Conservation (phyloP, 2,329 filamentous ascomycete species). For the Gyromitra esculenta region DNA sequence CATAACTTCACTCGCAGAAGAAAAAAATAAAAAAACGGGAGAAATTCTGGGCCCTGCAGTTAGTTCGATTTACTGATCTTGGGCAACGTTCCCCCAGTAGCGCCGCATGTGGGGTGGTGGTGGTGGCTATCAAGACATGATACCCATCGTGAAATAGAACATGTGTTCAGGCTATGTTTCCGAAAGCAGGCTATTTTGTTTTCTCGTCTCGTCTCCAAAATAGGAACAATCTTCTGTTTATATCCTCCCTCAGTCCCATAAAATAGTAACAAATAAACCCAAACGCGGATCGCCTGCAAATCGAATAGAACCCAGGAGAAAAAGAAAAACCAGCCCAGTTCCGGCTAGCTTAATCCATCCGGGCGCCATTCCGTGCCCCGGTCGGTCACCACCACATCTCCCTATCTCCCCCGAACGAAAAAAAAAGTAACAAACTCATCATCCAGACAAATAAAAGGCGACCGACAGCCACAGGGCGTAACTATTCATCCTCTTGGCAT, state of each 20-base stretch:
- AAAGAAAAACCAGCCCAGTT: constrained; percentile 14
- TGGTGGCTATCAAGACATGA: constrained; percentile 22
- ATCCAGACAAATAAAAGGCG: constrained; percentile 11
- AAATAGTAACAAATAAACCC: constrained; percentile 44
- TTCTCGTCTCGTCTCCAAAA: constrained; percentile 6
- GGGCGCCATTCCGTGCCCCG: constrained; percentile 42
- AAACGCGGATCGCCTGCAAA: background rate
- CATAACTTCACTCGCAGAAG: constrained; percentile 2
- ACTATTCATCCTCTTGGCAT: constrained; percentile 32
- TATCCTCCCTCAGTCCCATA: constrained; percentile 25
- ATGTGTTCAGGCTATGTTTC: constrained; percentile 31
- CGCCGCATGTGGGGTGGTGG: constrained; percentile 23
- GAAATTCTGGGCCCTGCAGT: constrained; percentile 47
- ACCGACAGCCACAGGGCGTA: constrained; percentile 19
- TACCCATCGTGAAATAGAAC: background rate
- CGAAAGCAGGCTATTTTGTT: constrained; percentile 24
- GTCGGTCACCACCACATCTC: constrained; percentile 42
- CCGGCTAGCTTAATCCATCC: constrained; percentile 15
- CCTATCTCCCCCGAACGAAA: constrained; percentile 18
- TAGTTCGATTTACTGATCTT: constrained; percentile 50
- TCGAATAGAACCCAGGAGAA: constrained; percentile 30
- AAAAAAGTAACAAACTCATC: constrained; percentile 11
- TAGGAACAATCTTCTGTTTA: constrained; percentile 11
- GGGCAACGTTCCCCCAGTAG: constrained; percentile 30
- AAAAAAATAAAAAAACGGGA: constrained; percentile 30